Conservation (phyloP, 768 basidiomycete genomes). For the Leccinum truebloodii region DNA sequence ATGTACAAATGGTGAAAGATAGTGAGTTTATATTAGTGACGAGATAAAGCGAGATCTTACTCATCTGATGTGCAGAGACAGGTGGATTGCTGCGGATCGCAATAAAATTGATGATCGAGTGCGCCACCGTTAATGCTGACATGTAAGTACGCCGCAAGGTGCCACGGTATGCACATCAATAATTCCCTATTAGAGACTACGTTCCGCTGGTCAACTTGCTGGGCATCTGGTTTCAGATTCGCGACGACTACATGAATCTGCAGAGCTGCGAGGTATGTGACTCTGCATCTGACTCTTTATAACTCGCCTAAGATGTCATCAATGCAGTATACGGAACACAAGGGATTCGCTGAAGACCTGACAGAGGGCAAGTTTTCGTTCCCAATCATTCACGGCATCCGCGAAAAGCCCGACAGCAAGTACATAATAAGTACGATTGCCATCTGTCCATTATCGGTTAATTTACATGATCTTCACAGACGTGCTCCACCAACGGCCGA, state of each 20-base stretch:
- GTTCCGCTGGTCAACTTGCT: conserved; percentile 58
- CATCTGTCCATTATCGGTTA: not conserved
- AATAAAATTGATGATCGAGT: conserved; percentile 95
- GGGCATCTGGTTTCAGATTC: conserved; percentile 59
- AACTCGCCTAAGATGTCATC: not conserved
- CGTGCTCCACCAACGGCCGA: conserved; percentile 86
- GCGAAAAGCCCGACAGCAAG: conserved; percentile 71
- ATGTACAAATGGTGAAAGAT: conserved; percentile 93
- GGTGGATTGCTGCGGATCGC: conserved; percentile 91
- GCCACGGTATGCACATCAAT: not conserved
- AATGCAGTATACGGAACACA: conserved; percentile 74
- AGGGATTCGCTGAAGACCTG: conserved; percentile 91
- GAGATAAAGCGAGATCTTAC: not conserved
- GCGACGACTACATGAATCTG: conserved; percentile 52
- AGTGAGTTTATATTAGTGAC: conserved; percentile 50
- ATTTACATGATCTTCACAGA: conserved; percentile 45
- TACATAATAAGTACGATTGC: conserved; percentile 80
- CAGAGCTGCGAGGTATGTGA: conserved; percentile 25
- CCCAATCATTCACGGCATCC: conserved; percentile 88
- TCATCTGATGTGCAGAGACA: conserved; percentile 63
- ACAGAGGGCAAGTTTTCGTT: conserved; percentile 98
- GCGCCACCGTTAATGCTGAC: conserved; percentile 57
- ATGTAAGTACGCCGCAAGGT: conserved; percentile 44
- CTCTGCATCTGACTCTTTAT: too few relatives aligned
- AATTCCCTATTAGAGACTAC: conserved; percentile 41